Base-by-base conservation (phyloP, 192 early-diverging fungal species). In the Gamsiella multidivaricata region DNA sequence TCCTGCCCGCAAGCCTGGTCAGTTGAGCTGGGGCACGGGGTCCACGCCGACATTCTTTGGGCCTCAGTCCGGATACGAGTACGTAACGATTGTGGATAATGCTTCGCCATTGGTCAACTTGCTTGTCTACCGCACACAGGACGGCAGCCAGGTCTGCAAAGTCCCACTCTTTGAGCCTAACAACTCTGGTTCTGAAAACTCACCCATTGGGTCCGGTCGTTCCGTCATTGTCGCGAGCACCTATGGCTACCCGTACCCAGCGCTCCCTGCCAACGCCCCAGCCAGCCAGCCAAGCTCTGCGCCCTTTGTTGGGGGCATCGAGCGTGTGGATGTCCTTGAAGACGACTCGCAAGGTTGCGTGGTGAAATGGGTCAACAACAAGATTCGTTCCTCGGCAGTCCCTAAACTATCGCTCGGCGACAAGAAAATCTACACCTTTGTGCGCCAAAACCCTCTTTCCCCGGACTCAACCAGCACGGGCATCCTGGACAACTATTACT, bases 351-450 rank as follows among this genome's bases (percentile, higher is more conserved):
- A 65, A 54, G 63, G 63, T 49, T 65, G 63, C 34, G 26, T 65
- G 12, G 63, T 65, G 51, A 65, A 54, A 28, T 65, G 63, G 63
- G 63, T 65, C 34, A 65, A 65, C 63, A 65, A 65, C 52, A 65
- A 54, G 23, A 65, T 65, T 52, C 63, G 63, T 45, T 65, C 63
- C 51, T 65, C 63, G 15, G 63, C 51, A 31, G 63, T 65, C 29
- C 63, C 63, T 28, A 65, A 65, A 28, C 51, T 65, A 29, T 65
- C 63, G 29, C 63, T 65, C 34, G 51, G 49, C 39, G 63, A 65
- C 52, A 65, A 65, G 52, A 65, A 65, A 49, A 54, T 65, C 63
- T 65, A 65, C 51, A 65, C 63, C 26, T 65, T 65, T 65, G 63
- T 65, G 29, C 63, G 63, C 37, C 63, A 65, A 23, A 54, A 31